Base-by-base conservation (phyloP, 345 rosid genomes). In the Hypericum perforatum region DNA sequence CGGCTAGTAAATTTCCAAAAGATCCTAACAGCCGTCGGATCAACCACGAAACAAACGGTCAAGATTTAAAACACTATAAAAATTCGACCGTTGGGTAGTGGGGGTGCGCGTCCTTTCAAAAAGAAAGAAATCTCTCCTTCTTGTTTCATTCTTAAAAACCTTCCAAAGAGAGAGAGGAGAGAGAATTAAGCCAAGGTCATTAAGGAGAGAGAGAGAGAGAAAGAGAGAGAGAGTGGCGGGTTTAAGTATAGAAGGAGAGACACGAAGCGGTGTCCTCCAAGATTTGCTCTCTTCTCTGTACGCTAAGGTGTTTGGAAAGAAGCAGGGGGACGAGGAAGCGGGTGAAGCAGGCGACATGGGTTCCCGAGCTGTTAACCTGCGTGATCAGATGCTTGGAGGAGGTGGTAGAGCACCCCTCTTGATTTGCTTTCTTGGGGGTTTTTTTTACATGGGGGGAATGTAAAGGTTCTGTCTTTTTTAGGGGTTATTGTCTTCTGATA, bases 181-280 rank as follows among this genome's bases (percentile, higher is more conserved):
- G 5, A 52, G 45, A 63, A 45, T 8, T 32, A 11, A 37, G 48
- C 32, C 11, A 8, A 5, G 6, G 41, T 52, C 12, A 15, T 37
- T 56, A 8, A n/a, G 41, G 48, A 45, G 47, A 52, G 22, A 39
- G 46, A 57, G 14, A 14, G 40, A 48, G 43, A 45, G 41, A 50
- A 45, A 43, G 22, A 46, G 39, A 16, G 4, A 52, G 15, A 74
- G 72, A 65, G 85, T 86, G 86, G 86, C 82, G 77, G 53, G 69
- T 52, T 8, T 42, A 49, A 66, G 54, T 16, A 68, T 46, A 40
- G 77, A 41, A 54, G 79, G 65, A 49, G 79, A 63, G 80, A 58
- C 78, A 69, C 67, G 78, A 5, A 70, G 58, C 16, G 64, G 75
- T 65, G 84, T 84, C 78, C 87, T 82, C 79, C 90, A 73, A 37